phyloP scores from a whole-genome alignment of 768 basidiomycete species.

The Clitopilus passeckerianus region DNA sequence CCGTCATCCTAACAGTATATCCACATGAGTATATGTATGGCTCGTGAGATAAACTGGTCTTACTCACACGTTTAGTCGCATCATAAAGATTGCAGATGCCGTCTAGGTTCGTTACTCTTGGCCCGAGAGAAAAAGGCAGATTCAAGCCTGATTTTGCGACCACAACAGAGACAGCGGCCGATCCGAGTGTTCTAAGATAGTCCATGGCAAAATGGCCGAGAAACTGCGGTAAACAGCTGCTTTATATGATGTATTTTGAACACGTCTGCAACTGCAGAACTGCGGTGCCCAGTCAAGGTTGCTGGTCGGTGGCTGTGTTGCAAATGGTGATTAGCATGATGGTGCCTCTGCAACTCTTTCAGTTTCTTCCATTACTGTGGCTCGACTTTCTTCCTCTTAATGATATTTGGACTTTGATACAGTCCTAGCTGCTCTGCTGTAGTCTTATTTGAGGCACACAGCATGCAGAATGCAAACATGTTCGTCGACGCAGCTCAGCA shows the following conservation, averaged over 20 bases:
- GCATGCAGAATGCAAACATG: neutral
- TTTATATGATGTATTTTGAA: neutral
- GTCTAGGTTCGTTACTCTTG: constrained; percentile 62
- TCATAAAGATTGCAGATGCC: constrained; percentile 85
- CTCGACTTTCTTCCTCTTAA: neutral
- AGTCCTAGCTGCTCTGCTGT: neutral
- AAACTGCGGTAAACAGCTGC: neutral
- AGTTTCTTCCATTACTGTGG: neutral
- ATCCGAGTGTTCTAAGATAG: constrained; percentile 75
- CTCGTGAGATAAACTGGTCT: constrained; percentile 8
- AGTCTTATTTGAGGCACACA: neutral
- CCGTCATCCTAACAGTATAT: constrained; percentile 73
- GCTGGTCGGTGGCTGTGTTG: constrained; percentile 5
- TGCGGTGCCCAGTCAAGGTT: neutral
- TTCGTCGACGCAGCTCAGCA: neutral
- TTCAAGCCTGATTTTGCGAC: constrained; percentile 91
- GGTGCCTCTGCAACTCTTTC: neutral
- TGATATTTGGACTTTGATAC: neutral
- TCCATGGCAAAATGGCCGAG: constrained; percentile 48
- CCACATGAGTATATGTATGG: constrained; percentile 2
- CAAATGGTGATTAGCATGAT: constrained; percentile 1
- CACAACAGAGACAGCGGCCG: constrained; percentile 83
- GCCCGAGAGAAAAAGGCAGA: constrained; percentile 81
- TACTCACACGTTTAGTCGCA: constrained; percentile 74
- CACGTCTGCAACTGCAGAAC: neutral